A percentile compares a stretch with the other conserved stretches of the same genome.
phyloP scores from a whole-genome alignment of 768 basidiomycete genomes.

The Rhodotorula diobovata region DNA sequence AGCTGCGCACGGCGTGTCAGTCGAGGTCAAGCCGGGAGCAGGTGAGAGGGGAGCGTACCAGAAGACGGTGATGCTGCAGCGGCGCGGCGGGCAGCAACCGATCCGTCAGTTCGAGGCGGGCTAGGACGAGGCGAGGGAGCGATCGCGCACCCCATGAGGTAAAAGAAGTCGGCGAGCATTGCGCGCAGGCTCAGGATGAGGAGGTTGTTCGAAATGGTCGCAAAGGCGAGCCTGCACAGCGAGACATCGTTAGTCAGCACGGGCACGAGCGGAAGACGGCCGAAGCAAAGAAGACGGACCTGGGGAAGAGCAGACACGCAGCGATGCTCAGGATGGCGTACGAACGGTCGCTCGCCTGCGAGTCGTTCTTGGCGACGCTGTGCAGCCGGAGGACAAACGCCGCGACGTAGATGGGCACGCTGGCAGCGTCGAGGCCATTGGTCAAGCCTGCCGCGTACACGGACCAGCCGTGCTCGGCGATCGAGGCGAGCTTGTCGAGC shows the following conservation, averaged over 20 bases:
- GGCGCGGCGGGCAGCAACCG: too few relatives aligned
- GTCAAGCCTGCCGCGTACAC: conserved; percentile 28
- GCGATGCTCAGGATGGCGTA: conserved; percentile 34
- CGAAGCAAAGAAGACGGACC: conserved; percentile 56
- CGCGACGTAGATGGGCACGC: conserved; percentile 34
- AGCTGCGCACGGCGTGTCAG: conserved; percentile 5
- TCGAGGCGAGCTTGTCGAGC: conserved; percentile 33
- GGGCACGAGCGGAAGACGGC: not conserved
- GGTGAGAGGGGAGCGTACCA: conserved; percentile 48
- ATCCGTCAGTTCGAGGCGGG: accelerated
- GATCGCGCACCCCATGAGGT: conserved; percentile 36
- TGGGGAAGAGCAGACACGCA: conserved; percentile 45
- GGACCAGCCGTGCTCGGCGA: conserved; percentile 36
- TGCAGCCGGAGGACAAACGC: conserved; percentile 29
- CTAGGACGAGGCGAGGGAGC: not conserved
- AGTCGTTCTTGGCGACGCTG: conserved; percentile 13
- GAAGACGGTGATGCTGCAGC: conserved; percentile 58
- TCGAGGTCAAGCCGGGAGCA: not conserved
- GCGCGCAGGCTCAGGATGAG: conserved; percentile 60
- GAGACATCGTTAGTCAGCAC: not conserved
- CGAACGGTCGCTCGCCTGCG: conserved; percentile 19
- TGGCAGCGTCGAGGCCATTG: conserved; percentile 27
- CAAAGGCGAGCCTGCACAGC: conserved; percentile 71
- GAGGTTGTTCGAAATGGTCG: conserved; percentile 65
- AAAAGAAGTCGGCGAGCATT: conserved; percentile 81